Conservation (phyloP, 2,329 filamentous ascomycete species). For the Teratosphaeria viscida region DNA sequence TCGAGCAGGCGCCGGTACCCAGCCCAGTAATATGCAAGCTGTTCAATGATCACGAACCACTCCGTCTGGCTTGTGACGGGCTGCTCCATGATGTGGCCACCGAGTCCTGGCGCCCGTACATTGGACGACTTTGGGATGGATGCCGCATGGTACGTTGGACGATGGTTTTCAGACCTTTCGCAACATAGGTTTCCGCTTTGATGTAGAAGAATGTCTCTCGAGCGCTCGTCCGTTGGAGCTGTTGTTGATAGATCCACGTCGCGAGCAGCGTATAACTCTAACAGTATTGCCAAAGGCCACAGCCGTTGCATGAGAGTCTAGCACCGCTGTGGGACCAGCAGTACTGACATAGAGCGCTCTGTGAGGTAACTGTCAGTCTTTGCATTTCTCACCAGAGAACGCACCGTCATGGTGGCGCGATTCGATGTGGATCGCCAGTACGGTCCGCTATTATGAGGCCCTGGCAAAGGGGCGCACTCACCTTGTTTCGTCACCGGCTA, state of each 20-base stretch:
- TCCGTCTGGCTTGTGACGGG: too few relatives aligned
- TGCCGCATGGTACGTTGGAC: not conserved
- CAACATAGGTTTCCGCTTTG: slow-evolving; percentile 2
- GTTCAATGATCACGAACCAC: too few relatives aligned
- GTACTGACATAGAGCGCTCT: slow-evolving; percentile 54
- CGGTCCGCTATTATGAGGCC: not conserved
- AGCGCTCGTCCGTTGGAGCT: slow-evolving; percentile 5
- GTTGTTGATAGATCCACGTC: slow-evolving; percentile 6
- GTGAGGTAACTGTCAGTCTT: slow-evolving; percentile 25
- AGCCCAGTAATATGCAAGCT: too few relatives aligned
- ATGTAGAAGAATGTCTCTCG: slow-evolving; percentile 7
- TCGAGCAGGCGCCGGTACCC: not conserved
- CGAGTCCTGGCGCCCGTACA: too few relatives aligned
- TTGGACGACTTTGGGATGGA: not conserved
- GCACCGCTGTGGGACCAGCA: slow-evolving; percentile 52
- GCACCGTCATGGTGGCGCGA: not conserved
- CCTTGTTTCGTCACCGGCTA: not conserved
- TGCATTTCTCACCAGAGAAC: slow-evolving; percentile 11
- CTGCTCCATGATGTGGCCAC: too few relatives aligned
- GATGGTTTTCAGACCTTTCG: not conserved
- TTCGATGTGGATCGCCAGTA: not conserved
- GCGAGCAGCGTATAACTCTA: slow-evolving; percentile 47
- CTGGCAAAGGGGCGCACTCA: not conserved
- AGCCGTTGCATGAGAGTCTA: slow-evolving; percentile 56
- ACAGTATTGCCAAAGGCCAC: slow-evolving; percentile 63